phyloP scores from a whole-genome alignment of 352 stramenopile genomes.

The Salisapilia sapeloensis region DNA sequence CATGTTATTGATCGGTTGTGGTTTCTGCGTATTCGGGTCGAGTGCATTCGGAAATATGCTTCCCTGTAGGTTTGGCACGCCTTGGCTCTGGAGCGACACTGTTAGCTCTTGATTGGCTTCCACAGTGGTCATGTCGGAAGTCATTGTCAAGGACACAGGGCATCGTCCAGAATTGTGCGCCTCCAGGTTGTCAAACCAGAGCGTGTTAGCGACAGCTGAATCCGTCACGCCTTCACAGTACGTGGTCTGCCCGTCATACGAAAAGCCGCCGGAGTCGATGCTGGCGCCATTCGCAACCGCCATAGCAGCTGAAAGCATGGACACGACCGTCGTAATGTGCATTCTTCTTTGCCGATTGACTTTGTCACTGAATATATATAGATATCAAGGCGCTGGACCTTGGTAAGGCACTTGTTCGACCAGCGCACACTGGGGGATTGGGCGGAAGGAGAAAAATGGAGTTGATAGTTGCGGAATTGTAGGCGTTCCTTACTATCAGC shows the following conservation, averaged over 20 bases:
- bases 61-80: constrained; percentile 7
- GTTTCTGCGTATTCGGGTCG: constrained; percentile 16
- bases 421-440: no score
- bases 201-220: constrained; percentile 6
- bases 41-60: constrained; percentile 51
- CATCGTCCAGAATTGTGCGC: constrained; percentile 32
- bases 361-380: no score
- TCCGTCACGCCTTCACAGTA: constrained; percentile 47
- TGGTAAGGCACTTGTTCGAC: no score
- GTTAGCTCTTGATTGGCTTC: constrained; percentile 26
- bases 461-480: no score
- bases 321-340: no score
- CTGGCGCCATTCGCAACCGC: constrained; percentile 7
- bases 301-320: constrained; percentile 1
- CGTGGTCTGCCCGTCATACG: constrained; percentile 35
- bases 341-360: no score
- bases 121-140: constrained; percentile 14
- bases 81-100: constrained; percentile 32
- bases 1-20: constrained; percentile 15
- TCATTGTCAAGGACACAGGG: constrained; percentile 28
- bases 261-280: constrained; percentile 44
- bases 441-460: no score
- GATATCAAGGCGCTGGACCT: no score
- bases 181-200: constrained; percentile 26
- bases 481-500: no score